Evolutionary conservation across 768 basidiomycete species (phyloP).

Genomic region (Lactarius hatsudake): DNA sequence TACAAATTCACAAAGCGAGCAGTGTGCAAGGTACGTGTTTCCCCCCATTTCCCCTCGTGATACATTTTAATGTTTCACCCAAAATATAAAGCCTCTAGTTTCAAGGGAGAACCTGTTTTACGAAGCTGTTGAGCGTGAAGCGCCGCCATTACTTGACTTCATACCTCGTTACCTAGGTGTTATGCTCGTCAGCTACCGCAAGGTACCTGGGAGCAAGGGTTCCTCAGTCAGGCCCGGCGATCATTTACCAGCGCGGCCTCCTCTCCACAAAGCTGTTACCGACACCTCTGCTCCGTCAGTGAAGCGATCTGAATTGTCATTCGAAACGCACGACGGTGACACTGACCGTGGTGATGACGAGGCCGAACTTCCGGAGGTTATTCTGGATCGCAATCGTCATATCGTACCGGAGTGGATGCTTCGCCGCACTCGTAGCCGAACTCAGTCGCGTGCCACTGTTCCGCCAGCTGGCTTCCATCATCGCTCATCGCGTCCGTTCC

Average conservation of each 20-base stretch:
- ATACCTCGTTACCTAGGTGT: constrained; percentile 99
- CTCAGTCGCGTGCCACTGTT: constrained; percentile 45
- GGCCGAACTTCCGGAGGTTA: constrained; percentile 92
- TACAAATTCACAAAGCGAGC: constrained; percentile 98
- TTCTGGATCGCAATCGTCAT: constrained; percentile 89
- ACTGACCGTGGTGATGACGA: constrained; percentile 42
- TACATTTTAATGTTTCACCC: constrained; percentile 4
- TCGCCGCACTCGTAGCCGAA: constrained; percentile 42
- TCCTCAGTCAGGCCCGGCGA: constrained; percentile 20
- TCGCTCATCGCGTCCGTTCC: constrained; percentile 43
- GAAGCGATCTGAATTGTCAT: neutral
- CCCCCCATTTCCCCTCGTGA: neutral
- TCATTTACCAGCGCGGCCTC: constrained; percentile 30
- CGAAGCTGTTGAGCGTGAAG: constrained; percentile 91
- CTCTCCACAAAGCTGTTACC: constrained; percentile 33
- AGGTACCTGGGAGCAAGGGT: constrained; percentile 43
- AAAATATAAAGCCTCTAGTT: constrained; percentile 72
- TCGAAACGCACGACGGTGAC: constrained; percentile 41
- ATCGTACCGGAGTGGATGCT: constrained; percentile 95
- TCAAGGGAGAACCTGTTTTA: constrained; percentile 98
- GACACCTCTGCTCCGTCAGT: constrained; percentile 20
- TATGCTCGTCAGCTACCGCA: constrained; percentile 95
- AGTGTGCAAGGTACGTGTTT: constrained; percentile 86
- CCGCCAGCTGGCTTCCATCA: constrained; percentile 34
- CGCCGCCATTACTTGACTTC: constrained; percentile 87